Percentiles rank a stretch among this genome's conserved stretches.
These are phyloP conservation scores for Leccinum ochraceum DNA, from an alignment of 768 basidiomycete genomes.

Conservation along the genomic window DNA sequence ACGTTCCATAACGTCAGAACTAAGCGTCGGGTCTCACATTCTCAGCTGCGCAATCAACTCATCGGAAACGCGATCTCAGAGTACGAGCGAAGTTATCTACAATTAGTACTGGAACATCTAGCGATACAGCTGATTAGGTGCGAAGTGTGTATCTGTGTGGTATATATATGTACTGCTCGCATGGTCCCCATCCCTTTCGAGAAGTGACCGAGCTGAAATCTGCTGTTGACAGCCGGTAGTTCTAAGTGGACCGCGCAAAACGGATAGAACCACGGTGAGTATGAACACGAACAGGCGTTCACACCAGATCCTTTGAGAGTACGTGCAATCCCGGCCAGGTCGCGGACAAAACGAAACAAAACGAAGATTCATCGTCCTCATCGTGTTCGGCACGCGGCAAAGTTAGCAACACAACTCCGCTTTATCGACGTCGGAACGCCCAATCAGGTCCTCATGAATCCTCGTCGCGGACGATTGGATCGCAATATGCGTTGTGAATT, in stretches of 20 bases:
- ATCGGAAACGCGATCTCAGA: not conserved
- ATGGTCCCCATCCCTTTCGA: not conserved
- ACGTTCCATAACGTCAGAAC: not conserved
- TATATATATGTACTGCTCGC: not conserved
- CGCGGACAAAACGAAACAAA: not conserved
- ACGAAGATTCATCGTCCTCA: not conserved
- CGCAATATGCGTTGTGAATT: conserved; percentile 16
- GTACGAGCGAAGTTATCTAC: not conserved
- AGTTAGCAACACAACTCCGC: not conserved
- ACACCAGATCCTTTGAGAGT: not conserved
- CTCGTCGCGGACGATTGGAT: not conserved
- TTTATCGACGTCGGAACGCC: not conserved
- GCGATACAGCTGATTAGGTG: not conserved
- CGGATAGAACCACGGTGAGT: not conserved
- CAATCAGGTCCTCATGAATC: not conserved
- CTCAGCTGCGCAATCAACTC: not conserved
- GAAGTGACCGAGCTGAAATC: not conserved
- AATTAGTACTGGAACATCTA: not conserved
- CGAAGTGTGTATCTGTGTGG: not conserved
- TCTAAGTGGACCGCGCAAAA: not conserved
- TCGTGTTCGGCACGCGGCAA: not conserved
- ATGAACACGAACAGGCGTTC: not conserved
- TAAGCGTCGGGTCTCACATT: too few relatives aligned
- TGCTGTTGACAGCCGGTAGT: not conserved
- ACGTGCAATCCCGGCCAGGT: not conserved